These are phyloP conservation scores for Aspergillus hancockii DNA, from an alignment of 495 filamentous ascomycete species.

Conservation along the genomic window DNA sequence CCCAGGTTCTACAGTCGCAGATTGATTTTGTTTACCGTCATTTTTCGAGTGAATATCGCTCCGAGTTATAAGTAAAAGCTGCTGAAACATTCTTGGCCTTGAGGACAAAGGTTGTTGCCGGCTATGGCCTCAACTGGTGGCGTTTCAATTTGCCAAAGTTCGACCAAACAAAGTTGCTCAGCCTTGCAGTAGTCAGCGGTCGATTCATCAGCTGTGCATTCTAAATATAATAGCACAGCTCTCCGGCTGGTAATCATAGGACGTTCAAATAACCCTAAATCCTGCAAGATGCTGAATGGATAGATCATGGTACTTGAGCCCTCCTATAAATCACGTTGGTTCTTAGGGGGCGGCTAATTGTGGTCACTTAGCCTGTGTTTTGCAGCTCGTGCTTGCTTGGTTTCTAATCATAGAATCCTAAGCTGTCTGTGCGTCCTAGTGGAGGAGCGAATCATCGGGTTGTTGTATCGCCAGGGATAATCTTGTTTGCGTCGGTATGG, in stretches of 20 bases:
- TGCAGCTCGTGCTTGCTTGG: neutral
- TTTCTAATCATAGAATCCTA: conserved; percentile 9
- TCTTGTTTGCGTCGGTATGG: too few species aligned
- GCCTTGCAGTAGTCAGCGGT: too few species aligned
- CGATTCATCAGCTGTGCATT: neutral
- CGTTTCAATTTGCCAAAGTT: neutral
- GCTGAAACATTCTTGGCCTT: too few species aligned
- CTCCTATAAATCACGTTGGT: neutral
- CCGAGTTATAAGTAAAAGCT: too few species aligned
- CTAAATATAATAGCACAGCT: neutral
- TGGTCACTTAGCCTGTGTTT: neutral
- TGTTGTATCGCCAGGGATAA: neutral
- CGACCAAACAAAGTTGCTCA: neutral
- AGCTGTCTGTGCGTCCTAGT: neutral
- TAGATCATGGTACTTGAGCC: neutral
- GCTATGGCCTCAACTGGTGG: too few species aligned
- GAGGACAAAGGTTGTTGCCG: too few species aligned
- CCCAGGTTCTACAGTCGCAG: neutral
- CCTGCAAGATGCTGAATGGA: neutral
- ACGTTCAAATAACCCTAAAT: neutral
- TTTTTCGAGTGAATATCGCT: neutral
- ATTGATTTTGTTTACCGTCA: neutral
- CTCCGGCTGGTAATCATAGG: neutral
- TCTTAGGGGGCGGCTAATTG: neutral
- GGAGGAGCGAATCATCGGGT: neutral